phyloP scores from a whole-genome alignment of 257 asterid genomes.

The Solanum neorickii region DNA sequence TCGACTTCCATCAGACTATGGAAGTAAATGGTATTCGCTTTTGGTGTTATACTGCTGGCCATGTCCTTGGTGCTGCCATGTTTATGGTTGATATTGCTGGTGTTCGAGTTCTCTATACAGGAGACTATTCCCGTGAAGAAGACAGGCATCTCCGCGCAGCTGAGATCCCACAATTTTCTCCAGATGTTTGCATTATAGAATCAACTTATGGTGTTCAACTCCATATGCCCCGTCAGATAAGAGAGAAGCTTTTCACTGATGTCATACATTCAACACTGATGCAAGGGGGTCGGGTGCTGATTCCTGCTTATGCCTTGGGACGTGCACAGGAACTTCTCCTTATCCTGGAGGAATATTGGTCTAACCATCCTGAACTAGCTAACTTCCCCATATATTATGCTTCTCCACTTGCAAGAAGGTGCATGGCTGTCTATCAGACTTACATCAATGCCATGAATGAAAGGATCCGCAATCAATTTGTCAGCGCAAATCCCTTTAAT shows the following conservation, averaged over 20 bases:
- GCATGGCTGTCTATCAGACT: conserved; percentile 94
- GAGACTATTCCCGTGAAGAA: conserved; percentile 96
- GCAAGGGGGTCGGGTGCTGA: conserved; percentile 92
- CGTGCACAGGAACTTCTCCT: conserved; percentile 97
- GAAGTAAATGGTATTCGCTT: conserved; percentile 93
- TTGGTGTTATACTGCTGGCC: conserved; percentile 99
- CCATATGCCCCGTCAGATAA: conserved; percentile 71
- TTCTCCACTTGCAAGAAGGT: conserved; percentile 93
- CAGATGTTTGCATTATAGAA: conserved; percentile 92
- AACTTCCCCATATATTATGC: conserved; percentile 86
- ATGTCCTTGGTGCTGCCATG: conserved; percentile 99
- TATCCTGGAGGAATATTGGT: conserved; percentile 91
- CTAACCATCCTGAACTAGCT: conserved; percentile 80
- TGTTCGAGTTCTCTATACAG: conserved; percentile 90
- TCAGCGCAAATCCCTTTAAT: conserved; percentile 70
- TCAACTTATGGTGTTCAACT: conserved; percentile 94
- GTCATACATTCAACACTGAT: conserved; percentile 65
- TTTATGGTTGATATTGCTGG: conserved; percentile 99
- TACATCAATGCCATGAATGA: conserved; percentile 91
- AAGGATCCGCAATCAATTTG: conserved; percentile 68
- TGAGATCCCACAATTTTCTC: conserved; percentile 86
- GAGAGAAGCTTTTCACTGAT: conserved; percentile 90
- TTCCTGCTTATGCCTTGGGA: conserved; percentile 94
- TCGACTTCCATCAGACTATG: conserved; percentile 93
- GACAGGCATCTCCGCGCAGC: conserved; percentile 98